Conservation (phyloP, 306 rosid species). For the Cotoneaster glaucophyllus region DNA sequence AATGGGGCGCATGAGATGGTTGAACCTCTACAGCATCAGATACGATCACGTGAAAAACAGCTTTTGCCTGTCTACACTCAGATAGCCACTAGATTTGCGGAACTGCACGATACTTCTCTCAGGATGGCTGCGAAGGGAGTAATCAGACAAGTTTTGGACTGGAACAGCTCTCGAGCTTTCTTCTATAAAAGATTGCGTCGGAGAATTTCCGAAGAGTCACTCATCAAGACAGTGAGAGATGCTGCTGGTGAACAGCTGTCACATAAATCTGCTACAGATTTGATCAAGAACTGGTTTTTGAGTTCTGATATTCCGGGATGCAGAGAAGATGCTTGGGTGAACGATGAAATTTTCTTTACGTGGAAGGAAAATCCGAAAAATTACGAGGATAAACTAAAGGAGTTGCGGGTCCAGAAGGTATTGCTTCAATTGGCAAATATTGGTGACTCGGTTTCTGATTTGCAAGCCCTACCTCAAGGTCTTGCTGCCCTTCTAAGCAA, state of each 20-base stretch:
- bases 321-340: slow-evolving; percentile 60
- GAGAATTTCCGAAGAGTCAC: slow-evolving; percentile 69
- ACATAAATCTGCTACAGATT: slow-evolving; percentile 49
- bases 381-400: slow-evolving; percentile 73
- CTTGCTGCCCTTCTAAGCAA: slow-evolving; percentile 87
- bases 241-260: slow-evolving; percentile 85
- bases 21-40: slow-evolving; percentile 75
- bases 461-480: slow-evolving; percentile 91
- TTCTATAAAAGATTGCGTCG: slow-evolving; percentile 70
- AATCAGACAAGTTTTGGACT: slow-evolving; percentile 72
- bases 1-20: slow-evolving; percentile 21
- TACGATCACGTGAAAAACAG: slow-evolving; percentile 78
- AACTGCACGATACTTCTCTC: slow-evolving; percentile 86
- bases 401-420: slow-evolving; percentile 75
- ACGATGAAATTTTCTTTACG: slow-evolving; percentile 72
- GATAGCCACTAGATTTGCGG: slow-evolving; percentile 91
- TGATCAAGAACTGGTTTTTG: slow-evolving; percentile 67
- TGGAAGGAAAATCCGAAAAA: slow-evolving; percentile 64
- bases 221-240: slow-evolving; percentile 62
- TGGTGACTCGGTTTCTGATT: slow-evolving; percentile 60
- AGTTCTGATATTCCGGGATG: slow-evolving; percentile 45
- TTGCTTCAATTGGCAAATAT: slow-evolving; percentile 64
- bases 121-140: slow-evolving; percentile 97
- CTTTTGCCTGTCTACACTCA: slow-evolving; percentile 91
- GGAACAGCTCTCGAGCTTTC: slow-evolving; percentile 73